Evolutionary conservation across 768 basidiomycete genomes (phyloP), one percentile per base, ranked within the genome.

Genomic region (Phlegmacium glaucopus): DNA sequence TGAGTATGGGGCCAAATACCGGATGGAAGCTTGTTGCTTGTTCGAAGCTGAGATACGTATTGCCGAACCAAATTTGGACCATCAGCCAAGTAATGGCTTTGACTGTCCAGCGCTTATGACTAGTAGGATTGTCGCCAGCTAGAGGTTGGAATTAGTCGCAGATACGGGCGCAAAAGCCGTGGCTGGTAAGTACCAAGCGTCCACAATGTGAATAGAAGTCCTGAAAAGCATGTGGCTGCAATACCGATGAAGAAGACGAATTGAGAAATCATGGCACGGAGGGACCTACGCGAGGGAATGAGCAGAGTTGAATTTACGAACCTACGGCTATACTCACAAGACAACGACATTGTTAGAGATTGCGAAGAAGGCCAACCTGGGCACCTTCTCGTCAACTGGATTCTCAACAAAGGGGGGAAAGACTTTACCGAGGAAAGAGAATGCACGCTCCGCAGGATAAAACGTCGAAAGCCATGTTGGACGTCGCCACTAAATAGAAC

Each of bases 31-130:
- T 80, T 37, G 75, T 64, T 1, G 81, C 79, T 55, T 81, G 70
- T 7, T 55, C 67, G 53, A 83, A 83, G 51, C 72, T 74, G 13
- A 90, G 67, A 56, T 75, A 85, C 2, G 80, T 84, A 55, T 85
- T 87, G 0, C 89, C 88, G 50, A 91, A 90, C 88, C 90, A 91
- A 26, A 92, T 89, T 49, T 90, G 85, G 2, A 87, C 76, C 83
- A 92, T 85, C 9, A 92, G 65, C 90, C 90, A 93, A 0, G 85
- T 78, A 42, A 90, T 90, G 10, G 73, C 65, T 52, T 72, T 78
- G 37, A 74, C 42, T 12, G 71, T 61, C 67, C 70, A 72, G 3
- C 49, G 47, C 9, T 54, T 41, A 13, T 58, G 61, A 1, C 56
- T 58, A 13, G 44, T 40, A 18, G 56, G 58, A 39, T 61, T 54